Percentiles rank a stretch among this genome's conserved stretches.
Conservation (phyloP, 192 early-diverging fungal species). For the Phycomyces blakesleeanus region DNA sequence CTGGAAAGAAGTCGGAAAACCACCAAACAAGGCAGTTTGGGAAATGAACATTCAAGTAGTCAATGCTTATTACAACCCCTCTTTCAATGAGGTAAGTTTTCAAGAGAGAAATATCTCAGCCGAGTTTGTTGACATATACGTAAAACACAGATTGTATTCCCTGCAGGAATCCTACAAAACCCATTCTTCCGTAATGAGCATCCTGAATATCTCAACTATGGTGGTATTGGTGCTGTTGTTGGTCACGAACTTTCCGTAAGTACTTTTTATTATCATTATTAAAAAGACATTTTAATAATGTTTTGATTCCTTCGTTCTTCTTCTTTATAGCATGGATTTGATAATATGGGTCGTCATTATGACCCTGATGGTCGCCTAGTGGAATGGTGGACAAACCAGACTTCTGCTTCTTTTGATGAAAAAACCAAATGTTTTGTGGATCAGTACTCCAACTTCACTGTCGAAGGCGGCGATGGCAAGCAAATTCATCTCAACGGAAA, state of each 20-base stretch:
- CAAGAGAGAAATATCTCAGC: no score
- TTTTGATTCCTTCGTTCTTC: no score
- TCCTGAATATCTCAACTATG: conserved; percentile 61
- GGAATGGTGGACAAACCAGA: conserved; percentile 71
- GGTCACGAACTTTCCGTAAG: conserved; percentile 49
- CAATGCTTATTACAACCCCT: conserved; percentile 51
- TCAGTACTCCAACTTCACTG: conserved; percentile 53
- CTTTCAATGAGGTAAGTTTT: conserved; percentile 36
- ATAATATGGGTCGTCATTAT: conserved; percentile 45
- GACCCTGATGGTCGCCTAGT: conserved; percentile 34
- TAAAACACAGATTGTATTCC: conserved; percentile 36
- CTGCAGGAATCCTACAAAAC: conserved; percentile 54
- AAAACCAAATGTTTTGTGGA: conserved; percentile 58
- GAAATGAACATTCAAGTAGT: conserved; percentile 48
- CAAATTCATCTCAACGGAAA: conserved; percentile 50
- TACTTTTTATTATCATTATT: not conserved
- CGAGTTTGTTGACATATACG: not conserved
- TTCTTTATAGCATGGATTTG: conserved; percentile 50
- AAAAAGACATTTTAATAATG: not conserved
- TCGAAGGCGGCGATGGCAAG: conserved; percentile 36
- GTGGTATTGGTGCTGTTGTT: conserved; percentile 55
- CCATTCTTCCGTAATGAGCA: conserved; percentile 43
- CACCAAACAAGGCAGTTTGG: conserved; percentile 33
- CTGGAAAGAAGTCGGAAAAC: conserved; percentile 31
- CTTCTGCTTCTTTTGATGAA: conserved; percentile 46